These are phyloP conservation scores for Erodium trifolium DNA, from an alignment of 441 rosid species.

Conservation along the genomic window DNA sequence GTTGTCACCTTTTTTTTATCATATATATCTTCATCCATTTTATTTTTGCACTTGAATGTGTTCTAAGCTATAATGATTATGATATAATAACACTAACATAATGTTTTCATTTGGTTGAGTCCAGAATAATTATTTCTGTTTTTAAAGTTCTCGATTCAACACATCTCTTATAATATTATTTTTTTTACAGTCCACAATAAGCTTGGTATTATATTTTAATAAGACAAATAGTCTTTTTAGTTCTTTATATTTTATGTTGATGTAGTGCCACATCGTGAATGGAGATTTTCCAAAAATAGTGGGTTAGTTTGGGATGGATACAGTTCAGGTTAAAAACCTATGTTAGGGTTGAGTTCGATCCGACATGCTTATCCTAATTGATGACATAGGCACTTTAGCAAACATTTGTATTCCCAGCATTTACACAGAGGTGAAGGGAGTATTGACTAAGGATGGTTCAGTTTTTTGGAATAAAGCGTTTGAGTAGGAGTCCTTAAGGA, in stretches of 20 bases:
- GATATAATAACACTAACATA: background rate
- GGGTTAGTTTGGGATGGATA: background rate
- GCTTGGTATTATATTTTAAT: no score
- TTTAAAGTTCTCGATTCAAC: background rate
- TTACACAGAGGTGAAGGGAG: background rate
- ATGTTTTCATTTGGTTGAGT: background rate
- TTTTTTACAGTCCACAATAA: no score
- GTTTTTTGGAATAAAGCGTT: background rate
- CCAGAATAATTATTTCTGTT: background rate
- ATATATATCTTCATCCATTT: background rate
- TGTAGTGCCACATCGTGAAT: background rate
- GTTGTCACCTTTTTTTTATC: background rate
- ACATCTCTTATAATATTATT: background rate
- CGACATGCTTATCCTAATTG: conserved; percentile 1
- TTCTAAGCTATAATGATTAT: background rate
- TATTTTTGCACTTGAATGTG: background rate
- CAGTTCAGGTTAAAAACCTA: background rate
- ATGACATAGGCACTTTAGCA: background rate
- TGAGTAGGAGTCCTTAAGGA: background rate
- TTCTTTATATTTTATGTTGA: background rate
- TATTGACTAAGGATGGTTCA: background rate
- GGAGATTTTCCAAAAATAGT: background rate
- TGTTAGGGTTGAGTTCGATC: background rate
- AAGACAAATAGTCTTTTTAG: background rate
- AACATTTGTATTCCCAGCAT: background rate